Conservation (phyloP, 352 stramenopile species). For the Phytophthora europaea region DNA sequence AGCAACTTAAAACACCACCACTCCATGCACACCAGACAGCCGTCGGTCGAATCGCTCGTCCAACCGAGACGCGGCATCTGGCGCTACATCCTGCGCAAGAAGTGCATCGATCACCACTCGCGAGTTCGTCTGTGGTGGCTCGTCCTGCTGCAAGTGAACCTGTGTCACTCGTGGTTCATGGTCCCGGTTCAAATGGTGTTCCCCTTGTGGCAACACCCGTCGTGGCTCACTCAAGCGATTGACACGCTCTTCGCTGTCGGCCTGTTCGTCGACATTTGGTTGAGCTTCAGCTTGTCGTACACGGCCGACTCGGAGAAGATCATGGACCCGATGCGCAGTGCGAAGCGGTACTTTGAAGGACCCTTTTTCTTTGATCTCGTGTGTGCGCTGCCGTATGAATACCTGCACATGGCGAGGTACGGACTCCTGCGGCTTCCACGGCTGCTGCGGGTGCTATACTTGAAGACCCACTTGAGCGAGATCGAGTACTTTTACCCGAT, state of each 20-base stretch:
- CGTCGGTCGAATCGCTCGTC: not conserved
- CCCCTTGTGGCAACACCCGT: slow-evolving; percentile 43
- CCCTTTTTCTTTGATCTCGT: slow-evolving; percentile 52
- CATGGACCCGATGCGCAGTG: slow-evolving; percentile 48
- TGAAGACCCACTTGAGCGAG: slow-evolving; percentile 42
- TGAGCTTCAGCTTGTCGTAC: slow-evolving; percentile 72
- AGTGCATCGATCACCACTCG: slow-evolving; percentile 66
- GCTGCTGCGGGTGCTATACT: slow-evolving; percentile 38
- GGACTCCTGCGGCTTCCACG: slow-evolving; percentile 47
- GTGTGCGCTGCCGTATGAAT: slow-evolving; percentile 52
- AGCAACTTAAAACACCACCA: slow-evolving; percentile 11
- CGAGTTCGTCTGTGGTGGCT: slow-evolving; percentile 59
- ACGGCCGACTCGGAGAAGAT: slow-evolving; percentile 64
- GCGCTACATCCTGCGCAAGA: slow-evolving; percentile 12
- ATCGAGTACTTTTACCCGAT: slow-evolving; percentile 56
- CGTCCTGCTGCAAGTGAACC: slow-evolving; percentile 37
- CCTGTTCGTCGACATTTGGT: slow-evolving; percentile 51
- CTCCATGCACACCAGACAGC: not conserved
- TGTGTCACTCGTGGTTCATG: slow-evolving; percentile 61
- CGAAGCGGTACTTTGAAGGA: slow-evolving; percentile 44
- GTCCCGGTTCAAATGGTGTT: slow-evolving; percentile 69
- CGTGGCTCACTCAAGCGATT: slow-evolving; percentile 37
- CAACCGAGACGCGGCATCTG: slow-evolving; percentile 7
- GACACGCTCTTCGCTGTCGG: slow-evolving; percentile 48
- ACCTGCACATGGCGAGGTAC: slow-evolving; percentile 31